Conservation (phyloP, 2,329 filamentous ascomycete species). For the Colletotrichum sp. region DNA sequence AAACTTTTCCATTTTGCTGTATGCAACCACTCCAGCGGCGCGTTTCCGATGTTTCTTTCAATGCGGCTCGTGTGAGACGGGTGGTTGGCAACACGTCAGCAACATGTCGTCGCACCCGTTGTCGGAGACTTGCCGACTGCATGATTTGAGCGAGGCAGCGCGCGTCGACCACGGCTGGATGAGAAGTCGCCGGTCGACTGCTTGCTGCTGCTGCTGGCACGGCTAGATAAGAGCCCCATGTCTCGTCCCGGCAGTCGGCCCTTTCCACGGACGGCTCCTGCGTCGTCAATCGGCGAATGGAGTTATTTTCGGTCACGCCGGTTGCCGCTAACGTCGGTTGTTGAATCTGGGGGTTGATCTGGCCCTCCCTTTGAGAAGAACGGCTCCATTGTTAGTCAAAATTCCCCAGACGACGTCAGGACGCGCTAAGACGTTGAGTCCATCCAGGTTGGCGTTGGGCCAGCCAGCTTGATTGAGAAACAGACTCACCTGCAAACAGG, state of each 20-base stretch:
- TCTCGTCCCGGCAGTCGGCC: background rate
- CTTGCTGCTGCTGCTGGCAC: background rate
- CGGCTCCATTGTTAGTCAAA: background rate
- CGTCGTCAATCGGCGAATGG: background rate
- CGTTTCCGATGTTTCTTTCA: background rate
- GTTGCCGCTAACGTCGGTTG: background rate
- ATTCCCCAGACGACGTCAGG: background rate
- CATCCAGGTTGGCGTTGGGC: background rate
- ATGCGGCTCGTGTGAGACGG: background rate
- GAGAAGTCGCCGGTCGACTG: background rate
- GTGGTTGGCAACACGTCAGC: background rate
- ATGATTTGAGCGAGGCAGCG: background rate
- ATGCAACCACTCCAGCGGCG: background rate
- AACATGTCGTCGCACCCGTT: background rate
- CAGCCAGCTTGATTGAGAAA: background rate
- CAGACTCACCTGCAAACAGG: background rate
- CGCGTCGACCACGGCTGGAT: background rate
- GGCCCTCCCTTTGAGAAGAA: background rate
- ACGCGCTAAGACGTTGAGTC: background rate
- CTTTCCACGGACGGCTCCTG: background rate
- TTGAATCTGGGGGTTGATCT: background rate
- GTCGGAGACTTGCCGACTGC: background rate
- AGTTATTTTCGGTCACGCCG: background rate
- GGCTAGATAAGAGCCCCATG: background rate
- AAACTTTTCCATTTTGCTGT: background rate